Base-by-base conservation (phyloP, 1,284 basidiomycete species). In the Apiotrichum laibachii region DNA sequence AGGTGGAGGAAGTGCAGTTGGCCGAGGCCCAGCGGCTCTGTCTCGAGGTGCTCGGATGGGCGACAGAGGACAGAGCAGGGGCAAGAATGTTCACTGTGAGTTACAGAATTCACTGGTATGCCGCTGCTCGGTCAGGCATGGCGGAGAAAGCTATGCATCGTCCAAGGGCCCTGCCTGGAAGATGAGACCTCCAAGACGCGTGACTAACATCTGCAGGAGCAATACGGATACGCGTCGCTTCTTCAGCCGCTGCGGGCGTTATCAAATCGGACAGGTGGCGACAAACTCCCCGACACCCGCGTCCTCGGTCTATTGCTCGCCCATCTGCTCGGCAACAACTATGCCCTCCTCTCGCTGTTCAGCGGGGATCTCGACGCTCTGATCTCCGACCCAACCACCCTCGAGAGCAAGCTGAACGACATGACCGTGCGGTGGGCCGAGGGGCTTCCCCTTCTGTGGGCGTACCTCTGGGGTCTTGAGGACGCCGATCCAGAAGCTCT, bases 1-100 rank as follows among this genome's bases (percentile, higher is more conserved):
- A 73, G 50, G 72, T 77, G 7, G 51, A 62, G 31, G 73, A 77
- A 55, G 72, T 75, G 21, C 73, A 75, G 64, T 60, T 72, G 18
- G 65, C 65, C 48, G 75, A 77, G 55, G 75, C 72, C 11, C 55
- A 72, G 21, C 55, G 75, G 16, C 53, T 76, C 21, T 68, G 61
- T 31, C 64, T 77, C 22, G 72, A 75, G 53, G 65, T 68, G 5
- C 56, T 76, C 21, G 68, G 64, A 4, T 75, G 72, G 72, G 72
- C 68, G 3, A 57, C 68, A 45, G 63, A 61, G 1, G 72, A 75
- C 55, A 50, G 72, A 26, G 65, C 64, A 13, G 66, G 68, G 18
- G 57, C 63, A 22, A 34, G 46, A 5, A 45, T 58, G 33, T 77
- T 77, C 47, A 62, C 68, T 57, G 72, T 72, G 26, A 31, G 26